Base-by-base conservation (phyloP, 805 yeast genomes). In the Saturnispora quitensis region DNA sequence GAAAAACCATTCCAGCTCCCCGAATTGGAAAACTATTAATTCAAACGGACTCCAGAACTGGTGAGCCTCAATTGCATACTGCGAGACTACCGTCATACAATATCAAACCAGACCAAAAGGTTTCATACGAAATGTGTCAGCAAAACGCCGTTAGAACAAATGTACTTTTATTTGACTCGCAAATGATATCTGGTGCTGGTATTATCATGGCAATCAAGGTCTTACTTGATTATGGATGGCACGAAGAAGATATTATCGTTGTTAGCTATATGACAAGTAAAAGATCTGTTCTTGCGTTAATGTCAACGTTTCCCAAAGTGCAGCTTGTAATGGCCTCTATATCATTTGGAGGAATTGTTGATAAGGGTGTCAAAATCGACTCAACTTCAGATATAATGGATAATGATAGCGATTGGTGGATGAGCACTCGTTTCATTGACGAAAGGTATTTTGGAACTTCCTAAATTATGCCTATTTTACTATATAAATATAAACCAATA, bases 161-260 rank as follows among this genome's bases (percentile, higher is more conserved):
- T 17, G 80, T 88, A 1, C 67, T 91, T 8, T 67, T 91, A 47
- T 78, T 88, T 61, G 97, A 91, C 62, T 88, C 96, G 0, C 97
- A 91, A 64, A 74, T 89, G 47, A 83, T 88, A 33, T 82, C 95
- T 31, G 99, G 98, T 2, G 95, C 97, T 0, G 96, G 96, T 0
- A 83, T 90, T 1, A 85, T 89, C 43, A 93, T 91, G 98, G 96
- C 97, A 0, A 79, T 88, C 44, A 93, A 89, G 60, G 89, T 91
- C 3, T 69, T 91, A 47, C 58, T 86, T 15, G 98, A 91, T 62
- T 95, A 91, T 63, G 85, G 83, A 6, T 83, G 88, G 22, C 59
- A 65, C 8, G 75, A 77, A 47, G 69, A 73, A 31, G 76, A 85
- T 56, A 84, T 93, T 22, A 76, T 82, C 2, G 72, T 89, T 50